These are phyloP conservation scores for Solanum okadae DNA, from an alignment of 257 asterid species.

Conservation along the genomic window DNA sequence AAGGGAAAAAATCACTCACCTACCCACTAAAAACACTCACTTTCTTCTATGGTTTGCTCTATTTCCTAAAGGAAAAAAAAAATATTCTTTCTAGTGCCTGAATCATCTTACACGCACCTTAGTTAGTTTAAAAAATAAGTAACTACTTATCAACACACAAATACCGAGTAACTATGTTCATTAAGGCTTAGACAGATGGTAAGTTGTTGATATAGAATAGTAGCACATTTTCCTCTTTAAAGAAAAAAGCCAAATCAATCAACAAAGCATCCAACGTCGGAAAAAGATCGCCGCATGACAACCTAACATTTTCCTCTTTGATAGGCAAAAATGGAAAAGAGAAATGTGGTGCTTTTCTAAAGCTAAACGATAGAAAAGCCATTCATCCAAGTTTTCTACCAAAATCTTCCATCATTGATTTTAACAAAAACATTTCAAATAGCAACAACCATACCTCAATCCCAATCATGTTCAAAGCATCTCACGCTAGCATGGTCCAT, in stretches of 20 bases:
- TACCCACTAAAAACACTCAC: not conserved
- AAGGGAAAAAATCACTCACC: not conserved
- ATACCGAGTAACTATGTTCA: not conserved
- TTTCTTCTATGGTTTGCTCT: not conserved
- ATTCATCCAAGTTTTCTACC: not conserved
- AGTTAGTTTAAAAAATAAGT: not conserved
- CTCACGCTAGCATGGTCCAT: not conserved
- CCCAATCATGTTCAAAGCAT: not conserved
- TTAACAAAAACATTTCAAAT: too few species aligned
- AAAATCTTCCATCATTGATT: not conserved
- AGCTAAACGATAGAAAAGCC: not conserved
- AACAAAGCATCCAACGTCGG: not conserved
- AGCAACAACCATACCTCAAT: not conserved
- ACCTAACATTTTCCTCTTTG: not conserved
- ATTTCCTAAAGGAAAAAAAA: not conserved
- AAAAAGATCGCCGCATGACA: not conserved
- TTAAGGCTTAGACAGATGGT: not conserved
- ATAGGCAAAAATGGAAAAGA: not conserved
- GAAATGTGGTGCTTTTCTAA: not conserved
- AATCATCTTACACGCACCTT: fast-evolving
- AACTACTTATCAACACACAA: not conserved
- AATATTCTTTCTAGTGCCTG: fast-evolving
- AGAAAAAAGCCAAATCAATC: not conserved
- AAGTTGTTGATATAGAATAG: not conserved
- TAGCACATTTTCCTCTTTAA: not conserved